Evolutionary conservation across 1,139 yeast species (phyloP), one percentile per base, ranked within the genome.

Genomic region (Yamadazyma oceani): DNA sequence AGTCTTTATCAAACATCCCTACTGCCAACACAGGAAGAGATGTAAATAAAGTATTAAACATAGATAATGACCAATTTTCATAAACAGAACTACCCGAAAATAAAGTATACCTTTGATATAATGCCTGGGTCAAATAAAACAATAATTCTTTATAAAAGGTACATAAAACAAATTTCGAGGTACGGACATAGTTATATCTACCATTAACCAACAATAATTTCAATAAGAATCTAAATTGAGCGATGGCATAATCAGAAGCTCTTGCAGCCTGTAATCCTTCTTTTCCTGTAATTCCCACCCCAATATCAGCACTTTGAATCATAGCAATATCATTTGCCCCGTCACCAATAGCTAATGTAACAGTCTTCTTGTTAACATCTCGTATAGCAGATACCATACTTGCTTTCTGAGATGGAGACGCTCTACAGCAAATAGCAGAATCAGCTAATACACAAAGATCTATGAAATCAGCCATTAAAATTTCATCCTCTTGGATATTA

Each of bases 261-360:
- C 98, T 71, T 0, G 98, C 96, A 0, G 98, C 98, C 57, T 92
- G 98, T 34, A 92, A 65, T 2, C 98, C 98, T 64, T 92, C 98
- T 51, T 85, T 85, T 34, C 98, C 98, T 1, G 97, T 90, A 38
- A 92, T 92, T 28, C 98, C 98, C 44, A 92, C 81, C 16, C 99
- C 99, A 40, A 92, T 90, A 62, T 92, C 97, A 0, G 98, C 99
- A 55, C 95, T 85, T 64, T 92, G 97, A 46, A 92, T 92, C 99
- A 92, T 92, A 2, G 98, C 97, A 58, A 92, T 89, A 60, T 92
- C 99, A 57, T 92, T 92, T 1, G 99, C 98, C 50, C 99, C 99
- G 64, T 92, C 99, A n/a, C 98, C 99, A 55, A 94, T 87, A 0
- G 98, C 98, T 43, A 94, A 70, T 0, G 97, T 88, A 5, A 92